Base-by-base conservation (phyloP, 2,329 filamentous ascomycete species). In the Claviceps sp. region DNA sequence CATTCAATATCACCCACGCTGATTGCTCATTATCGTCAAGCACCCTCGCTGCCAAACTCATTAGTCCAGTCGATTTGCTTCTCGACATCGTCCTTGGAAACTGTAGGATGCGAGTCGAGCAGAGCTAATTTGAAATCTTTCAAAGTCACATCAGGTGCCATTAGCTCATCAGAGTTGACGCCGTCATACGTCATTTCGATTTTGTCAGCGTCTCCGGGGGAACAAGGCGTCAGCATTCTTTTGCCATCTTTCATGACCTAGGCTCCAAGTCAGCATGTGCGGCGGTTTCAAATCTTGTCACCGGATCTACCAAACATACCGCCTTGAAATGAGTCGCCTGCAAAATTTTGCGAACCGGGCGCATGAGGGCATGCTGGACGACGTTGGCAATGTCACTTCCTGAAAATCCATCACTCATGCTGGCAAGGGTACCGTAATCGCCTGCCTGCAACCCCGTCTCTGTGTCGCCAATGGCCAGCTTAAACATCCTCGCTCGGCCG, bases 321-420 rank as follows among this genome's bases (percentile, higher is more conserved):
- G 87, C 84, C 69, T 96, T 96, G 71, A 97, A 98, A 72, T 98
- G 93, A 50, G 93, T 98, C 17, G 93, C 91, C 57, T 90, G 95
- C 67, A 97, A 85, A 59, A 98, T 97, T 70, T 96, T 94, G 56
- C 93, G 80, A 56, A 98, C 87, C 1, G 93, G 94, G 64, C 96
- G 89, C 93, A 98, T 98, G 41, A 98, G 73, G 1, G 93, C 93
- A 65, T 94, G 87, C 68, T 98, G 93, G 19, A 97, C 93, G 3
- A 89, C 89, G 64, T 97, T 97, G 62, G 79, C 82, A 61, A 98
- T 97, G 80, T 98, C 93, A 57, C 87, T 94, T 39, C 93, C 93
- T 0, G 90, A 96, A 69, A 95, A 98, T 1, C 93, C 93, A 54
- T 97, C 91, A 50, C 88, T 89, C 62, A 91, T 73, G 61, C 86